Conservation (phyloP, 2,329 filamentous ascomycete species). For the Trichocomaceae sp. region DNA sequence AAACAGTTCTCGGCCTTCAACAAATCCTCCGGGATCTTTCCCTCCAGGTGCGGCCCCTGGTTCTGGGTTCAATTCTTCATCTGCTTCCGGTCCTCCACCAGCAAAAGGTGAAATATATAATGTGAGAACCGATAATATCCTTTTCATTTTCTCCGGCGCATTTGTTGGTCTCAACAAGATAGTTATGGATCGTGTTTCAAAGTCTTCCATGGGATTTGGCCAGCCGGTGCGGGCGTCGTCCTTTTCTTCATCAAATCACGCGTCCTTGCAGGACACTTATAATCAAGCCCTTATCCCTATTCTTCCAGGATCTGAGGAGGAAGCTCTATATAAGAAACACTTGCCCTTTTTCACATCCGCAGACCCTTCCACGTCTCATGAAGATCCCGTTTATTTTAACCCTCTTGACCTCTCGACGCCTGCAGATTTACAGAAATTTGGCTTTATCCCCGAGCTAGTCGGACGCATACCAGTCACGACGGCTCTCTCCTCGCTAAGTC, state of each 20-base stretch:
- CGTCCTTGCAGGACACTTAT: slow-evolving; percentile 17
- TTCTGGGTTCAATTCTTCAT: slow-evolving; percentile 18
- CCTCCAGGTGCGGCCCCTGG: slow-evolving; percentile 5
- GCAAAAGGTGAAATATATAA: slow-evolving; percentile 58
- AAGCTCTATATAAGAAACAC: slow-evolving; percentile 53
- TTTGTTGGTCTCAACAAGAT: slow-evolving; percentile 89
- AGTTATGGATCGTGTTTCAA: slow-evolving; percentile 78
- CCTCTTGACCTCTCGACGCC: slow-evolving; percentile 67
- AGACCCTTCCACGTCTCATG: slow-evolving; percentile 36
- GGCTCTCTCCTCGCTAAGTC: slow-evolving; percentile 68
- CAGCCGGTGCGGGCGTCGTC: slow-evolving; percentile 61
- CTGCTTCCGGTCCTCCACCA: slow-evolving; percentile 25
- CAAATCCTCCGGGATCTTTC: slow-evolving; percentile 22
- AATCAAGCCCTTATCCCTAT: slow-evolving; percentile 42
- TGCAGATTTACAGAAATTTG: slow-evolving; percentile 72
- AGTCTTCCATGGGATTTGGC: slow-evolving; percentile 83
- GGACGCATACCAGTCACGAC: slow-evolving; percentile 90
- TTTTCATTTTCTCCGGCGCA: slow-evolving; percentile 94
- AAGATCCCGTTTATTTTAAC: slow-evolving; percentile 47
- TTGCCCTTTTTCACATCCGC: slow-evolving; percentile 55
- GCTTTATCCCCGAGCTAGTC: slow-evolving; percentile 90
- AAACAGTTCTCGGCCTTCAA: slow-evolving; percentile 33
- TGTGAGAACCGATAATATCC: slow-evolving; percentile 88
- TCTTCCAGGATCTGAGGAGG: slow-evolving; percentile 59
- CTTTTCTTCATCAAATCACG: slow-evolving; percentile 23